Evolutionary conservation across 2,329 filamentous ascomycete species (phyloP), one percentile per base, ranked within the genome.

Genomic region (Calonectria pauciramosa): DNA sequence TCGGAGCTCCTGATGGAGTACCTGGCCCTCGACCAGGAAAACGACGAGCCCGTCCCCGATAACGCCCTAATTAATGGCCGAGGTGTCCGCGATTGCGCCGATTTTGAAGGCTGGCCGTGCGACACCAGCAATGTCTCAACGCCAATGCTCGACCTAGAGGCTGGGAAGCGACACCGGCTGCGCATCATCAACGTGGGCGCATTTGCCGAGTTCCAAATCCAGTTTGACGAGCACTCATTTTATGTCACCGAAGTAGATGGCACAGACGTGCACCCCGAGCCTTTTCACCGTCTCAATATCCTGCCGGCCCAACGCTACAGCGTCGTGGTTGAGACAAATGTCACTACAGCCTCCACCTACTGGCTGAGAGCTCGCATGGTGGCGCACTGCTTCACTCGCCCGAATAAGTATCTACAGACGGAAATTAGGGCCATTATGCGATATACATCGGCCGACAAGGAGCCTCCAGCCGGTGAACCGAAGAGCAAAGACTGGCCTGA

Each of bases 241-340:
- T 86, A 86, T 41, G 86, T 95, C 59, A 91, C 93, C 13, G 94
- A 95, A 81, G 91, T 94, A 0, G 94, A 95, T 80, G 94, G 93
- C 20, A 91, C 93, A 1, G 90, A 91, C 44, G 90, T 94, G 1
- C 88, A 91, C 72, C 92, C 93, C 0, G 85, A 86, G 6, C 86
- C 90, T 1, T 89, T 92, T 9, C 87, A 90, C 41, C 89, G 91
- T 75, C 84, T 95, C 68, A 92, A 94, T 74, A 86, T 96, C 28
- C 89, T 92, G 10, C 93, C 93, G 1, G 93, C 93, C 0, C 94
- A 95, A 81, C 89, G 94, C 18, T 95, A 94, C 79, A 94, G 93
- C 79, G 87, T 93, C 18, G 83, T 95, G 0, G 80, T 95, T 1
- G 90, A 90, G 2, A 88, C 92, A 8, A 92, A 93, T 80, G 89